Evolutionary conservation across 1,139 yeast genomes (phyloP).

Genomic region (Diutina pseudorugosa): DNA sequence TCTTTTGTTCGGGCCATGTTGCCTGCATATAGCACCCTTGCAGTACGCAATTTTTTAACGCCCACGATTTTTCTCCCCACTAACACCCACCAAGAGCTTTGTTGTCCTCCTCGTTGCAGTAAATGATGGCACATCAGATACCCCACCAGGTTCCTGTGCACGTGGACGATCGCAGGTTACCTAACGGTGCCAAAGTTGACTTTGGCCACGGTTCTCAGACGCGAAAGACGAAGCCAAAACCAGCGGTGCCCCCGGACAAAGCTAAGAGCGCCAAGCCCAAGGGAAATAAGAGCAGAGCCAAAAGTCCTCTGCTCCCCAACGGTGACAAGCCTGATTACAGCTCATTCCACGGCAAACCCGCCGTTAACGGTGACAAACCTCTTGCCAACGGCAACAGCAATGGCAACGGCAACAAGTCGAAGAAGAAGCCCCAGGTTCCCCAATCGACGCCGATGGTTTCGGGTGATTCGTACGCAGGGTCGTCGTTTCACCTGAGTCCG

Average conservation of each 20-base stretch:
- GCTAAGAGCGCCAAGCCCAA: conserved; percentile 4
- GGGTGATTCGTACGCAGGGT: conserved; percentile 40
- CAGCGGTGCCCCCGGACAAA: conserved; percentile 5
- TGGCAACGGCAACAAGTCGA: conserved; percentile 2
- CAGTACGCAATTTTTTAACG: background rate
- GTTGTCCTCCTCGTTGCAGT: background rate
- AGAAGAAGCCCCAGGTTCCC: conserved; percentile 2
- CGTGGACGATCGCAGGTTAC: conserved; percentile 6
- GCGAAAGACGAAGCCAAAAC: conserved; percentile 7
- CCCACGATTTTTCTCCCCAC: background rate
- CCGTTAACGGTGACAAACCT: background rate
- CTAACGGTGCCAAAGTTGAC: conserved; percentile 11
- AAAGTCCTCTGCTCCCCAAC: conserved; percentile 13
- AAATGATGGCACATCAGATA: conserved; percentile 4
- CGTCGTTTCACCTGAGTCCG: conserved; percentile 47
- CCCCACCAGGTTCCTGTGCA: conserved; percentile 3
- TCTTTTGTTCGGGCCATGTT: background rate
- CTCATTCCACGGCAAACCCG: background rate
- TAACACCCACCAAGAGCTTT: background rate
- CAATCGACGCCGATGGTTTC: conserved; percentile 2
- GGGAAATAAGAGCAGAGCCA: background rate
- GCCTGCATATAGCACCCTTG: background rate
- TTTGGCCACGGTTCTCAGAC: conserved; percentile 8
- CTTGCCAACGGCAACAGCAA: background rate
- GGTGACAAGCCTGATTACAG: conserved; percentile 23